These are phyloP conservation scores for Aspergillus sp. DNA, from an alignment of 2,329 filamentous ascomycete species.

Conservation along the genomic window DNA sequence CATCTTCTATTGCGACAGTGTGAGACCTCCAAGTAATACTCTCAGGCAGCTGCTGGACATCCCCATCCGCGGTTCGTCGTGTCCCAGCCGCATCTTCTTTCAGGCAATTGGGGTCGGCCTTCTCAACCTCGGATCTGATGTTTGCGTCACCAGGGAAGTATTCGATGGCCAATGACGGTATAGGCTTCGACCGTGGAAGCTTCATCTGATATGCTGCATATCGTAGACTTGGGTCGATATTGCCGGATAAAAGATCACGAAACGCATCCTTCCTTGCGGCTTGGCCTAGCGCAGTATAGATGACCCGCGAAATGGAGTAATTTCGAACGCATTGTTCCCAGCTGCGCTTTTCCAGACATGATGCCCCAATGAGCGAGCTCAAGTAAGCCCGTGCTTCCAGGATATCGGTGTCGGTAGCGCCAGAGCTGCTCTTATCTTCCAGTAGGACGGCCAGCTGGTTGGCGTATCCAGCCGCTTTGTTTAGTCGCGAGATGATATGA, in stretches of 20 bases:
- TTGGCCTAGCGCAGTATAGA: conserved; percentile 74
- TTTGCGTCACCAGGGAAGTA: conserved; percentile 67
- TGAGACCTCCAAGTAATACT: conserved; percentile 83
- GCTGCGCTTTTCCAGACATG: conserved; percentile 80
- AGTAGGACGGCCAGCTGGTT: conserved; percentile 67
- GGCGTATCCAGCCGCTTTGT: conserved; percentile 74
- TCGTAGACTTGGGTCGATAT: conserved; percentile 87
- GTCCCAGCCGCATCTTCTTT: conserved; percentile 56
- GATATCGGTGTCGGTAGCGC: conserved; percentile 68
- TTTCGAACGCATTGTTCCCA: conserved; percentile 77
- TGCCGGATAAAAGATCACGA: conserved; percentile 81
- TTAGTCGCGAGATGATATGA: conserved; percentile 84
- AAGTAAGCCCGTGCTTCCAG: conserved; percentile 86
- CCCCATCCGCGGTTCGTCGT: conserved; percentile 46
- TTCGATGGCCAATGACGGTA: conserved; percentile 74
- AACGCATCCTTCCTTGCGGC: conserved; percentile 70
- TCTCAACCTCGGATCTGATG: conserved; percentile 67
- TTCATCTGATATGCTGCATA: conserved; percentile 93
- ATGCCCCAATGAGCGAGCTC: conserved; percentile 71
- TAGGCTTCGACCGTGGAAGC: conserved; percentile 78
- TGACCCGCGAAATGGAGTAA: conserved; percentile 74
- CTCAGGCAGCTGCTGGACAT: conserved; percentile 59
- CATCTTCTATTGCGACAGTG: conserved; percentile 86
- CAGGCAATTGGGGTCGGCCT: conserved; percentile 67
- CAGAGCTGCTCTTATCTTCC: conserved; percentile 60